A percentile compares a stretch with the other conserved stretches of the same genome.
phyloP scores from a whole-genome alignment of 2,329 filamentous ascomycete genomes.

The Xylariaceae sp. region DNA sequence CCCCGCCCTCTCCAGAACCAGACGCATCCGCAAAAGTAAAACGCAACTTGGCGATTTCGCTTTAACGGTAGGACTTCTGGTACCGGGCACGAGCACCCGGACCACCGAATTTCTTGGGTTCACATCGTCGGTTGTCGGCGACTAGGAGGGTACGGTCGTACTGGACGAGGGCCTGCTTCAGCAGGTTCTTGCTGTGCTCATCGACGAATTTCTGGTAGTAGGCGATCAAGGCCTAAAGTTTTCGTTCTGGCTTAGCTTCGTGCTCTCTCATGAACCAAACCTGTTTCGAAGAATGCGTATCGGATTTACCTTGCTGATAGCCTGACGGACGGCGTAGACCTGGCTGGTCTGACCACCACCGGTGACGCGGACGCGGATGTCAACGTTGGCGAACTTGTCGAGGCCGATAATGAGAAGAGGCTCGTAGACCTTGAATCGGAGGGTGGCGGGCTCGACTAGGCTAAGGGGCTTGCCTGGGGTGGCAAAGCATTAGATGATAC shows the following conservation, averaged over 20 bases:
- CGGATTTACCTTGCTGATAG: constrained; percentile 64
- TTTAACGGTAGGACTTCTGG: constrained; percentile 99
- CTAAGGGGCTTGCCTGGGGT: constrained; percentile 84
- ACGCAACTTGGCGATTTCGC: constrained; percentile 8
- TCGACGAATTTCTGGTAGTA: constrained; percentile 99
- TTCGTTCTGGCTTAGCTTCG: not conserved
- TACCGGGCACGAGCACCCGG: constrained; percentile 90
- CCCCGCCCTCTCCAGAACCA: constrained; percentile 17
- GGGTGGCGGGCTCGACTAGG: constrained; percentile 91
- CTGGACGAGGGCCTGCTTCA: constrained; percentile 93
- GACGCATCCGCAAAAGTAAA: constrained; percentile 22
- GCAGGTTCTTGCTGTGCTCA: constrained; percentile 99
- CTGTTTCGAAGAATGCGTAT: not conserved
- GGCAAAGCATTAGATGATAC: constrained; percentile 8
- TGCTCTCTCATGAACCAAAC: not conserved
- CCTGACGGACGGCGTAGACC: constrained; percentile 97
- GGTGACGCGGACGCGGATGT: constrained; percentile 93
- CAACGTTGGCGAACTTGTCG: constrained; percentile 94
- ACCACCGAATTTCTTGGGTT: constrained; percentile 98
- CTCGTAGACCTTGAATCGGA: constrained; percentile 97
- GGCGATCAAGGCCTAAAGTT: constrained; percentile 60
- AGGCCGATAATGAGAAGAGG: constrained; percentile 93
- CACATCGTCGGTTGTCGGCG: constrained; percentile 97
- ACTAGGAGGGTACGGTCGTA: constrained; percentile 97
- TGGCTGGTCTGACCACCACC: constrained; percentile 74